Evolutionary conservation across 2,329 filamentous ascomycete species (phyloP).

Genomic region (Aspergillus sp.): DNA sequence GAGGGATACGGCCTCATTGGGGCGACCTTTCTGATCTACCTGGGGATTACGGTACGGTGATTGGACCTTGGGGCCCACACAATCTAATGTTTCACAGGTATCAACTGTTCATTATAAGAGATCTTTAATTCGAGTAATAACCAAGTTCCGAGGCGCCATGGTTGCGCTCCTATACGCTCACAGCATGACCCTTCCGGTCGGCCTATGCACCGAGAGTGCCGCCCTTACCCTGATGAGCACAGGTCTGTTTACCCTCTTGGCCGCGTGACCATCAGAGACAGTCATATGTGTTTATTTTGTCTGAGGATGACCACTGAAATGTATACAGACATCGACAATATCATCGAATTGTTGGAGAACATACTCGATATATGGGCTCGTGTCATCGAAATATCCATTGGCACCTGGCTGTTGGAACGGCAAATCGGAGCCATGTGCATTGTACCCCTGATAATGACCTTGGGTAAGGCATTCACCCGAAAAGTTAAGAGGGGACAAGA

Average conservation of each 20-base stretch:
- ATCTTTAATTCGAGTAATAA: conserved; percentile 9
- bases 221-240: conserved; percentile 40
- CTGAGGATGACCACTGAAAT: too few species aligned
- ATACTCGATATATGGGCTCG: conserved; percentile 14
- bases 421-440: conserved; percentile 3
- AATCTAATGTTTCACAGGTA: too few species aligned
- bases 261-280: too few species aligned
- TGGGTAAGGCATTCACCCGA: background rate
- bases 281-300: too few species aligned
- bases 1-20: conserved; percentile 30
- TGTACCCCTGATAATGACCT: background rate
- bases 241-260: too few species aligned
- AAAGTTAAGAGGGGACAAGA: background rate
- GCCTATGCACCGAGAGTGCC: conserved; percentile 27
- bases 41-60: conserved; percentile 25
- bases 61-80: too few species aligned
- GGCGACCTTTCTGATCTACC: conserved; percentile 31
- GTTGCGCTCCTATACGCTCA: conserved; percentile 38
- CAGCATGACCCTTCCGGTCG: conserved; percentile 35
- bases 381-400: conserved; percentile 3
- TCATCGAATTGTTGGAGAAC: conserved; percentile 6
- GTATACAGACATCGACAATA: conserved; percentile 34
- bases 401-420: conserved; percentile 1
- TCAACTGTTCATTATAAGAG: too few species aligned
- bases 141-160: conserved; percentile 32